A percentile compares a stretch with the other conserved stretches of the same genome.
These are phyloP conservation scores for Graphilbum sp. DNA, from an alignment of 2,329 filamentous ascomycete species.

Conservation along the genomic window DNA sequence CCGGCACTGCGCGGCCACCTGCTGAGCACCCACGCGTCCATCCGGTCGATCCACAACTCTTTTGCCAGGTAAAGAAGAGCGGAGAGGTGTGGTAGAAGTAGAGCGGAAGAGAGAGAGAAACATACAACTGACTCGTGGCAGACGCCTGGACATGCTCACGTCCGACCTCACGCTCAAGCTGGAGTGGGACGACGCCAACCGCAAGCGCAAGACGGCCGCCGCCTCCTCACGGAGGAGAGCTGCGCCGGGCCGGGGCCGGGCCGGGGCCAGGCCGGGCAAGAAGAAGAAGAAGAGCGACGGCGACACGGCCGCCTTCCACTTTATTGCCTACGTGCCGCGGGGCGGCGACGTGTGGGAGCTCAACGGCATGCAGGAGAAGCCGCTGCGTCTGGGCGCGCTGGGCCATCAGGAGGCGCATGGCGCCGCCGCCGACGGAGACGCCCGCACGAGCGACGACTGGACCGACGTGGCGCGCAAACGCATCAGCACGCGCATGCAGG, in stretches of 20 bases:
- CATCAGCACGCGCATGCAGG: conserved; percentile 47
- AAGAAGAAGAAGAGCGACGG: conserved; percentile 20
- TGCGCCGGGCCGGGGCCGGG: no score
- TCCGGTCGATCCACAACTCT: conserved; percentile 74
- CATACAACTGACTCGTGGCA: conserved; percentile 16
- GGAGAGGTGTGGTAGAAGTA: no score
- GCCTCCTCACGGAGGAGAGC: no score
- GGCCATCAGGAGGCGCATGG: conserved; percentile 3
- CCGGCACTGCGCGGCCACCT: conserved; percentile 61
- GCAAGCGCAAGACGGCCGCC: conserved; percentile 7
- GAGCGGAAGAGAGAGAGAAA: no score
- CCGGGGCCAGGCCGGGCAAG: conserved; percentile 8
- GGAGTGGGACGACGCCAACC: conserved; percentile 24
- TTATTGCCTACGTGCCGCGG: conserved; percentile 82
- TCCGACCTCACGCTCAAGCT: conserved; percentile 50
- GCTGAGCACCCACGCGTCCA: conserved; percentile 57
- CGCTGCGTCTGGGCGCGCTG: conserved; percentile 41
- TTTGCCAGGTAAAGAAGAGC: conserved; percentile 47
- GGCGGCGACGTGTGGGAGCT: conserved; percentile 77
- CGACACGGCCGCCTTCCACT: conserved; percentile 90
- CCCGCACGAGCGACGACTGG: conserved; percentile 54
- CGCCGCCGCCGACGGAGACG: neutral
- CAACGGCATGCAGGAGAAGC: conserved; percentile 72
- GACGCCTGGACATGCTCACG: conserved; percentile 61
- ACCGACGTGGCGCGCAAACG: conserved; percentile 44